These are phyloP conservation scores for Blastosporella zonata DNA, from an alignment of 1,284 basidiomycete genomes.

Conservation along the genomic window DNA sequence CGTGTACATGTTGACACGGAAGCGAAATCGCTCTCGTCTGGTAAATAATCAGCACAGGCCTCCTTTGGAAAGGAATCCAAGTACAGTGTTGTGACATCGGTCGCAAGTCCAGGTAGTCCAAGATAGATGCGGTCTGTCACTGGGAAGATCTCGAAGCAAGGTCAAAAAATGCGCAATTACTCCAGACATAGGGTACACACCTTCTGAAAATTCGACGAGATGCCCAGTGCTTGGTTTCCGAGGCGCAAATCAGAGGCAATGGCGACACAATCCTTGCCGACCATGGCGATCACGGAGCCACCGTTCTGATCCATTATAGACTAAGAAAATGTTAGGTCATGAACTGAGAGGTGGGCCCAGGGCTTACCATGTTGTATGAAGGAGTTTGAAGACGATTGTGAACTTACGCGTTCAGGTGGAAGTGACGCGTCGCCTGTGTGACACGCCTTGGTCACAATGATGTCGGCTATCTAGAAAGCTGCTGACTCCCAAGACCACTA, in stretches of 20 bases:
- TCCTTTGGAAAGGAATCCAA: slow-evolving; percentile 25
- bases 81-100: slow-evolving; percentile 90
- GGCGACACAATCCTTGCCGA: slow-evolving; percentile 97
- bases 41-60: neutral
- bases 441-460: slow-evolving; percentile 11
- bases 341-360: neutral
- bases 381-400: slow-evolving; percentile 8
- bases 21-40: slow-evolving; percentile 87
- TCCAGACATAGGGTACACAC: slow-evolving; percentile 39
- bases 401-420: slow-evolving; percentile 27
- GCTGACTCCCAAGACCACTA: slow-evolving; percentile 6
- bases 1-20: slow-evolving; percentile 98
- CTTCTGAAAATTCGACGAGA: slow-evolving; percentile 95
- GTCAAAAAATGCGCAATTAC: slow-evolving; percentile 1
- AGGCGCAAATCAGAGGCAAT: slow-evolving; percentile 95
- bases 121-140: slow-evolving; percentile 92
- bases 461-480: neutral
- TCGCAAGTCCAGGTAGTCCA: slow-evolving; percentile 91
- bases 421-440: slow-evolving; percentile 32
- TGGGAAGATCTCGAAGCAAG: slow-evolving; percentile 75
- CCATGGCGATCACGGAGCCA: slow-evolving; percentile 98
- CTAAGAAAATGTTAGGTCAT: slow-evolving; percentile 32
- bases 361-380: slow-evolving; percentile 39
- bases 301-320: slow-evolving; percentile 89
- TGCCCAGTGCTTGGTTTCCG: slow-evolving; percentile 86